A percentile compares a stretch with the other conserved stretches of the same genome.
Conservation (phyloP, 2,329 filamentous ascomycete genomes). For the Claviceps pazoutovae region DNA sequence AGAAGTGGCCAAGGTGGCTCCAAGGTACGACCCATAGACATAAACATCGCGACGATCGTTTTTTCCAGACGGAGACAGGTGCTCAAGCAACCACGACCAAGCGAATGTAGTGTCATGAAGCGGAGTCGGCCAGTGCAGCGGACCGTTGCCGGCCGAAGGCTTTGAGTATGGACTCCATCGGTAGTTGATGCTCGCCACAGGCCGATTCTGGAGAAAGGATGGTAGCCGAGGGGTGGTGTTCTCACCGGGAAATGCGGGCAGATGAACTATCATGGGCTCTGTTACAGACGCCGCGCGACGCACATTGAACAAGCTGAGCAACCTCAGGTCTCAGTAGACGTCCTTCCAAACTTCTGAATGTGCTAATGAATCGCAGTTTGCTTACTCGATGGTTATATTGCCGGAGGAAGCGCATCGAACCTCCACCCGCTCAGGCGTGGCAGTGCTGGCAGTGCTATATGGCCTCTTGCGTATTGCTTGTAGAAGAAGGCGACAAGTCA, state of each 20-base stretch:
- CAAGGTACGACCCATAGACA: slow-evolving; percentile 43
- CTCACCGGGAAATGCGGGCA: slow-evolving; percentile 33
- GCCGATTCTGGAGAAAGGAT: slow-evolving; percentile 25
- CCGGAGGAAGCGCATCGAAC: slow-evolving; percentile 37
- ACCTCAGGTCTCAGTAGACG: background rate
- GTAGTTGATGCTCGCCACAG: slow-evolving; percentile 45
- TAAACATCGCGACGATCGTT: slow-evolving; percentile 23
- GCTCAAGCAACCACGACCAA: slow-evolving; percentile 37
- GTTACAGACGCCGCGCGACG: slow-evolving; percentile 16
- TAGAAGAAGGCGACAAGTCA: background rate
- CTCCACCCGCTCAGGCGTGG: slow-evolving; percentile 23
- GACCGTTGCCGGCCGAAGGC: slow-evolving; percentile 7
- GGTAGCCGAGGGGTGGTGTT: slow-evolving; percentile 21
- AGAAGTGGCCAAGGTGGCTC: slow-evolving; percentile 41
- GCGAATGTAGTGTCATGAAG: slow-evolving; percentile 41
- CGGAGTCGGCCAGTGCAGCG: slow-evolving; percentile 38
- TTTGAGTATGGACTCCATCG: slow-evolving; percentile 31
- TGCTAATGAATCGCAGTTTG: slow-evolving; percentile 1
- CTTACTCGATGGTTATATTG: slow-evolving; percentile 35
- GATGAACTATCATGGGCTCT: slow-evolving; percentile 37
- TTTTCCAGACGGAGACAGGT: slow-evolving; percentile 23
- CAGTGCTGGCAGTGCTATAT: slow-evolving; percentile 9
- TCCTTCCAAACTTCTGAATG: background rate
- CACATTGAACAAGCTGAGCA: slow-evolving; percentile 30
- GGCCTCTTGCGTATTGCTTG: background rate